Base-by-base conservation (phyloP, 148 eudicot genomes). In the Limonium bicolor region DNA sequence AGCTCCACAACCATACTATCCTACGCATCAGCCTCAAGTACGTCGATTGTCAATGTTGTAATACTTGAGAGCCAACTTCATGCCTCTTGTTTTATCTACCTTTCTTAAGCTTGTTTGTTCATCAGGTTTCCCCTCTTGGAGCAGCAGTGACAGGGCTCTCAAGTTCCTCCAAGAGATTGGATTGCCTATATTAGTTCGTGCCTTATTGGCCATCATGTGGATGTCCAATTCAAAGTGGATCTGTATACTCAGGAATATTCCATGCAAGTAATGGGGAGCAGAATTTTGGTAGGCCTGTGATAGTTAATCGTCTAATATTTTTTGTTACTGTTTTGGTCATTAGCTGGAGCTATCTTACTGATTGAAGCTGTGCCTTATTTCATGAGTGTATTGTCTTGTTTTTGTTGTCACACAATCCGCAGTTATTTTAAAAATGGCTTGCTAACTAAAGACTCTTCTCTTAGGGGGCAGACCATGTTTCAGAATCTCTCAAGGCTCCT, bases 151-250 rank as follows among this genome's bases (percentile, higher is more conserved):
- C 57, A 69, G 49, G 78, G 57, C 22, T 15, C 19, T 53, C 80
- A 64, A 46, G 72, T 68, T 48, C 52, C 71, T 51, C 67, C 78
- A 45, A 61, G 64, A 20, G 94, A 90, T 21, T 70, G 88, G 18
- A 63, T 90, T 29, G 68, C 81, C 36, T 90, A 81, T 65, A 9
- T 81, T 51, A 67, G 82, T 14, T 54, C 95, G 10, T 78, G 85
- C 63, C 78, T 90, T 42, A 71, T 90, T 40, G 99, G 95, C 50
- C 94, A 73, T 54, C 80, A 70, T 30, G 99, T 90, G 57, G 95
- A 90, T 49, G 94, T 90, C 51, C 95, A 85, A 59, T 80, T 90
- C 60, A 58, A 64, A 84, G 73, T 64, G 99, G 99, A 38, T 78
- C 95, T 46, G 59, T 76, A 23, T 80, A 41, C 62, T 66, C 80